phyloP scores from a whole-genome alignment of 2,329 filamentous ascomycete genomes.

The Arthroderma uncinatum region DNA sequence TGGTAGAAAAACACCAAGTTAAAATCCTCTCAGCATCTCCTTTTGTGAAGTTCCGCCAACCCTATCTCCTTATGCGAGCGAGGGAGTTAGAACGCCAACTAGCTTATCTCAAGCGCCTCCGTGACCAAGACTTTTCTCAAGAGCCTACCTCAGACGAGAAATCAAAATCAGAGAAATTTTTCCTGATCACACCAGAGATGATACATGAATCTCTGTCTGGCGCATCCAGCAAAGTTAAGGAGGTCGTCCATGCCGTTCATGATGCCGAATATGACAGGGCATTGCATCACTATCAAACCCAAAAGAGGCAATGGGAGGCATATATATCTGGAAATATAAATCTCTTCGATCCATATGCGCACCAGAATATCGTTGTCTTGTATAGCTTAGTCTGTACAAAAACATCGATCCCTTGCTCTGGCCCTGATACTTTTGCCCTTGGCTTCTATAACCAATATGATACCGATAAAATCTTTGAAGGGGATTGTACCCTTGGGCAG shows the following conservation, averaged over 20 bases:
- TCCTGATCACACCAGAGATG: conserved; percentile 91
- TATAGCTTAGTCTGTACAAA: conserved; percentile 90
- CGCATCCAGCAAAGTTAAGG: conserved; percentile 76
- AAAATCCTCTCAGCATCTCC: conserved; percentile 91
- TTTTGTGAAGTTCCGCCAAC: conserved; percentile 89
- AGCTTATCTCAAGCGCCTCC: conserved; percentile 67
- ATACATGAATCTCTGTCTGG: conserved; percentile 71
- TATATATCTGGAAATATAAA: conserved; percentile 81
- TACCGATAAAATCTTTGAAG: conserved; percentile 55
- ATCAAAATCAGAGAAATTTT: conserved; percentile 59
- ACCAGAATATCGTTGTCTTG: conserved; percentile 90
- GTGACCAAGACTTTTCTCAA: conserved; percentile 51
- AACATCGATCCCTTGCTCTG: conserved; percentile 85
- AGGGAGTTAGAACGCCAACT: conserved; percentile 81
- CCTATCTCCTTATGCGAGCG: conserved; percentile 83
- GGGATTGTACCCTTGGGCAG: conserved; percentile 86
- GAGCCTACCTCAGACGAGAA: conserved; percentile 47
- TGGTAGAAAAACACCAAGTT: conserved; percentile 85
- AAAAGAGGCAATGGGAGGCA: conserved; percentile 91
- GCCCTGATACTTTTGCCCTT: conserved; percentile 79
- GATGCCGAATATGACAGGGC: conserved; percentile 96
- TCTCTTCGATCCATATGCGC: conserved; percentile 86
- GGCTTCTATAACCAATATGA: conserved; percentile 90
- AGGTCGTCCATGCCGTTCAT: conserved; percentile 87
- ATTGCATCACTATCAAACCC: conserved; percentile 82